phyloP scores from a whole-genome alignment of 768 basidiomycete species.

The Polyporus arcularius region DNA sequence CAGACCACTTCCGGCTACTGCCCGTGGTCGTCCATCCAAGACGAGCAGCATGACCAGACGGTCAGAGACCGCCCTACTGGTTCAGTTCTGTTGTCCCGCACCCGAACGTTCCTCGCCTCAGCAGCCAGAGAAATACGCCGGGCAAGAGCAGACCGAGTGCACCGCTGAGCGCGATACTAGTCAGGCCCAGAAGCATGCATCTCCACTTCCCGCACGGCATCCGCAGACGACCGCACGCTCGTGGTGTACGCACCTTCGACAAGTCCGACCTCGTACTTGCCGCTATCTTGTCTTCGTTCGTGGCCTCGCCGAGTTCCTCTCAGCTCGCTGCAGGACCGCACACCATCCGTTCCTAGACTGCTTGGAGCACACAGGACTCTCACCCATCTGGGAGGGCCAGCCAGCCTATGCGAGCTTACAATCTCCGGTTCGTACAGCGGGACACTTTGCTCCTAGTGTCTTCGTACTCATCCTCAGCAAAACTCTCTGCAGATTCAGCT shows the following conservation, averaged over 20 bases:
- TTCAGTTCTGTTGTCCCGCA: too few relatives aligned
- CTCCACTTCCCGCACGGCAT: too few relatives aligned
- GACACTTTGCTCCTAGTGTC: not conserved
- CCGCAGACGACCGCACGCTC: not conserved
- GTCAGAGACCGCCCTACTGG: too few relatives aligned
- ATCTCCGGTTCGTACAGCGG: not conserved
- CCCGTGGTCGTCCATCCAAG: too few relatives aligned
- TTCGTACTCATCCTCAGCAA: too few relatives aligned
- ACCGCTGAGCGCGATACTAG: too few relatives aligned
- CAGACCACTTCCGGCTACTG: too few relatives aligned
- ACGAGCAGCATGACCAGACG: too few relatives aligned
- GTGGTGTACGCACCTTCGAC: not conserved
- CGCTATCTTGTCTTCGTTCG: not conserved
- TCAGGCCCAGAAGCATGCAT: too few relatives aligned
- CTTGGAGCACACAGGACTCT: not conserved
- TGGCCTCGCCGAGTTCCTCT: not conserved
- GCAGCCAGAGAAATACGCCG: too few relatives aligned
- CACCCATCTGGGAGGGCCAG: not conserved
- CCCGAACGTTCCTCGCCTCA: too few relatives aligned
- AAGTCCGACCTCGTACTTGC: not conserved
- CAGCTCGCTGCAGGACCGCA: not conserved
- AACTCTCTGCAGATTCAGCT: not conserved
- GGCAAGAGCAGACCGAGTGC: too few relatives aligned
- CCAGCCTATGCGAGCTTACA: not conserved
- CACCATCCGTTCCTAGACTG: not conserved